Evolutionary conservation across 208 protist genomes (phyloP), one percentile per base, ranked within the genome.

Genomic region (Leishmania gerbilli): DNA sequence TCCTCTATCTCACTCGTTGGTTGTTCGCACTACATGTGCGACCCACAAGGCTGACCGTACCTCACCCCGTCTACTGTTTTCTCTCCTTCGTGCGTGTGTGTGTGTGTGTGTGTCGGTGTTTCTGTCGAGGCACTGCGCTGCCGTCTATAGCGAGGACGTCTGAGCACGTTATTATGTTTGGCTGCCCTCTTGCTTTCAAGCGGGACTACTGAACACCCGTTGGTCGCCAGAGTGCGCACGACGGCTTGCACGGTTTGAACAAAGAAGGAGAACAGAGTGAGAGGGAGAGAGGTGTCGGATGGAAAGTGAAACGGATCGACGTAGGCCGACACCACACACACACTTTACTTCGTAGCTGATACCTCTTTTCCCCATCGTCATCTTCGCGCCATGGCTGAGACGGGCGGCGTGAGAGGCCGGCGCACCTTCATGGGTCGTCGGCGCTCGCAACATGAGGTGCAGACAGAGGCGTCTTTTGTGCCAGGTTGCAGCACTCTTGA

Each of bases 401-500:
- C 40, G 9, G 40, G 5, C 53, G 40, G 1, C 37, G 15, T 13
- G 42, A 82, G 21, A 83, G 86, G 27, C 31, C 83, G 60, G 60
- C 86, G 47, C 11, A 79, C 78, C 58, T 86, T 82, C 74, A 86
- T 64, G 45, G 82, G 82, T 3, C 82, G 82, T n/a, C 82, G 80
- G 67, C 82, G 82, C 56, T 55, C 51, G 11, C 80, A 87, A 37
- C 87, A 84, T 3, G 91, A 88, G 71, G 90, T 91, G 51, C 95
- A 98, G 71, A 98, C 96, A 3, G 95, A 98, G 83, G 87, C 87
- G 1, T 90, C 90, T 27, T 97, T 97, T 77, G 77, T 96, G 1
- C 90, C 89, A 2, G 87, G 83, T 71, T 92, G 85, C 64, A 82
- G 77, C 2, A 85, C 85, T 51, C 75, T 97, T 62, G 87, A 89